Evolutionary conservation across 2,329 filamentous ascomycete species (phyloP), one percentile per base, ranked within the genome.

Genomic region (Dothistroma septosporum): DNA sequence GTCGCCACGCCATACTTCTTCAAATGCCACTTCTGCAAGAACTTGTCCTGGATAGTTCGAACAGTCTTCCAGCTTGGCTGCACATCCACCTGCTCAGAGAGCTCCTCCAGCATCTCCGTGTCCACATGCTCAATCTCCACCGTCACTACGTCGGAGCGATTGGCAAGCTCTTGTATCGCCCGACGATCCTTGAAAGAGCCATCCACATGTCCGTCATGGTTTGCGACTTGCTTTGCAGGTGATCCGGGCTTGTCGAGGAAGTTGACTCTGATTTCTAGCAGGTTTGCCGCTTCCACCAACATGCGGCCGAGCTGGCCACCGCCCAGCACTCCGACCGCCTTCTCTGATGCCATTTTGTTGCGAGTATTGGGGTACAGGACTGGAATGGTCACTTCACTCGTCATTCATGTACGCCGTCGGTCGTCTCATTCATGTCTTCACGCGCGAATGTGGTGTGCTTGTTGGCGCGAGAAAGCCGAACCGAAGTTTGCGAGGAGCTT

Each of bases 91-190:
- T 87, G 85, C 57, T 84, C 84, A 4, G 85, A 85, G 60, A 97
- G 86, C 72, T 95, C 90, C 76, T 96, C 91, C 4, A 97, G 83
- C 24, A 94, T 88, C 57, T 91, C 82, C n/a, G 91, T 94, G 75
- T 97, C 86, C 61, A 97, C 89, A 76, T 97, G 93, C 80, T 97
- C 93, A 65, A 96, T 97, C 76, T 97, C 93, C 14, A 96, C 90
- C 0, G 92, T 97, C 63, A 97, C 80, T 16, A 96, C 85, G 73
- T 96, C 90, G 69, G 87, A 91, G 35, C 81, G 78, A 44, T 83
- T 78, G 1, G 93, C 92, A n/a, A 97, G 81, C 74, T 91, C 82
- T 48, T 87, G 85, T 66, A 97, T 92, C 66, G 90, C 88, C 35
- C 85, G 84, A 0, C 87, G 80, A 67, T 96, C 89, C 73, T 91